phyloP scores from a whole-genome alignment of 768 basidiomycete species.

The Phylloporus sp. region DNA sequence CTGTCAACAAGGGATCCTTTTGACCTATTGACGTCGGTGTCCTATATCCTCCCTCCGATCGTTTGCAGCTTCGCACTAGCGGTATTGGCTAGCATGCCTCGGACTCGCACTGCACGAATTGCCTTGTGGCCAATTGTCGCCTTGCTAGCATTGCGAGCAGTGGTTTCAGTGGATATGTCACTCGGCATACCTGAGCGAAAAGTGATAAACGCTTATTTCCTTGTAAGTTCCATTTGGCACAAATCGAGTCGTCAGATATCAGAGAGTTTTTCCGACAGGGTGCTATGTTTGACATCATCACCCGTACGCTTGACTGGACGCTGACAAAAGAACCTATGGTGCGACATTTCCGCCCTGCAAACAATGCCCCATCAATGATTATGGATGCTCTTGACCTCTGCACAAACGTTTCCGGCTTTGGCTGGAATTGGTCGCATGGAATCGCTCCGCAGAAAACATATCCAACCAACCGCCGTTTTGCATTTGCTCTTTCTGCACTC shows the following conservation, averaged over 20 bases:
- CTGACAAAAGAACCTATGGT: slow-evolving; percentile 10
- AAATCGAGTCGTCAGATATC: neutral
- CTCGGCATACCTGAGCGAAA: neutral
- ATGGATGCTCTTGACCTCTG: slow-evolving; percentile 48
- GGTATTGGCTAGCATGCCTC: slow-evolving; percentile 44
- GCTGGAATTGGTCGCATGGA: slow-evolving; percentile 55
- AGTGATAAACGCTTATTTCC: slow-evolving; percentile 7
- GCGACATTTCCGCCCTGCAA: slow-evolving; percentile 10
- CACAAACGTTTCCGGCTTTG: slow-evolving; percentile 53
- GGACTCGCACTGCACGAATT: slow-evolving; percentile 41
- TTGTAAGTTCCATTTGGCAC: slow-evolving; percentile 5
- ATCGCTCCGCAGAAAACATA: slow-evolving; percentile 37
- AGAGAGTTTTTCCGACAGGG: slow-evolving; percentile 8
- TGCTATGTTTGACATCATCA: slow-evolving; percentile 6
- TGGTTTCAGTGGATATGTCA: slow-evolving; percentile 15
- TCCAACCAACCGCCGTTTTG: slow-evolving; percentile 33
- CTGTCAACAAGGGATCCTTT: slow-evolving; percentile 23
- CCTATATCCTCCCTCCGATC: slow-evolving; percentile 39
- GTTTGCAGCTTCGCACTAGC: slow-evolving; percentile 47
- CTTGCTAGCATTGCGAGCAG: slow-evolving; percentile 40
- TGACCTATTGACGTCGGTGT: slow-evolving; percentile 30
- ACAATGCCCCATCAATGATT: neutral
- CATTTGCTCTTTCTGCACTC: slow-evolving; percentile 37
- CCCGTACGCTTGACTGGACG: slow-evolving; percentile 19
- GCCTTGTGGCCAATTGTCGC: slow-evolving; percentile 46